These are phyloP conservation scores for Cinchona pubescens DNA, from an alignment of 257 asterid species.

Conservation along the genomic window DNA sequence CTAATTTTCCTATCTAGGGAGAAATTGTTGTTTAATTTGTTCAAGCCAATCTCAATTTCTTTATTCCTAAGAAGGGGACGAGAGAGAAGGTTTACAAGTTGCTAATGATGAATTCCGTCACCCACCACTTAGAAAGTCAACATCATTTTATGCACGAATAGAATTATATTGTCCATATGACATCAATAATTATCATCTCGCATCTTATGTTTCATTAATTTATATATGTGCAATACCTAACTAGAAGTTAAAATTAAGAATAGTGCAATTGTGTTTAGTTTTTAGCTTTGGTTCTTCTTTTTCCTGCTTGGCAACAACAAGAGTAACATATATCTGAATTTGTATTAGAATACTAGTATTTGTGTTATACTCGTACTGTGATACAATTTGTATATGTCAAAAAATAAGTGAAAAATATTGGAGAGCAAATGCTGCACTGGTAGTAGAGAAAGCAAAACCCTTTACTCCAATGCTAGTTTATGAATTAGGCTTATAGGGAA, in stretches of 20 bases:
- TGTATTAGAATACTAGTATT: no score
- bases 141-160: background rate
- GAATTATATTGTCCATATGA: background rate
- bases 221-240: background rate
- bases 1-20: background rate
- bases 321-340: background rate
- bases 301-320: background rate
- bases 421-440: background rate
- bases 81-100: no score
- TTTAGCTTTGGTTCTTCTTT: background rate
- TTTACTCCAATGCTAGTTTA: background rate
- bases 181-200: background rate
- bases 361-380: no score
- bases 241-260: no score
- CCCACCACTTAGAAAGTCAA: background rate
- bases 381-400: no score
- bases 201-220: no score
- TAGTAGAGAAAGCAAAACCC: background rate
- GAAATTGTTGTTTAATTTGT: background rate
- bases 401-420: background rate
- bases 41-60: background rate
- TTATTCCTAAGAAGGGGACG: no score
- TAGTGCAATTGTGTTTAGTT: background rate
- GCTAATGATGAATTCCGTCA: background rate
- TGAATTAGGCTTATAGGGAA: background rate